Conservation (phyloP, 257 asterid genomes). For the Haberlea rhodopensis region DNA sequence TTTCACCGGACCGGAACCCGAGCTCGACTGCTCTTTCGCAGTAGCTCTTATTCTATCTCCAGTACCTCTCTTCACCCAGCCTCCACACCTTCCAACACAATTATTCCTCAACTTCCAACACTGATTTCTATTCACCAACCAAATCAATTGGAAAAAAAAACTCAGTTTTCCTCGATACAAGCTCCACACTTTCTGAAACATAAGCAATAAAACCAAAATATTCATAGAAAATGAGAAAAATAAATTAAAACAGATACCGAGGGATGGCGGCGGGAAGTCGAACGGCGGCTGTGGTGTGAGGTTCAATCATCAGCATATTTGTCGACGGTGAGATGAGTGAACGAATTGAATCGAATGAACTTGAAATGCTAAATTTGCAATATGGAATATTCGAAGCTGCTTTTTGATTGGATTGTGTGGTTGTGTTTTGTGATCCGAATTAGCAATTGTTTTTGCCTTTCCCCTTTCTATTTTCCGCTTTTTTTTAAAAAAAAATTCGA, state of each 20-base stretch:
- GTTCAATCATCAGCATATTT: slow-evolving; percentile 66
- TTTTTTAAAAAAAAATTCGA: too few species aligned
- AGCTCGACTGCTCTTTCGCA: slow-evolving; percentile 49
- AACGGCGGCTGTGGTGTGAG: slow-evolving; percentile 51
- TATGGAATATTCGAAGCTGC: too few species aligned
- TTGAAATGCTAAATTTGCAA: not conserved
- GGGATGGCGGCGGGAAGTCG: slow-evolving; percentile 45
- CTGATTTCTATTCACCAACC: slow-evolving; percentile 35
- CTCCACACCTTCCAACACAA: slow-evolving; percentile 34
- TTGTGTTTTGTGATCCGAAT: too few species aligned
- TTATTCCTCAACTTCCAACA: slow-evolving; percentile 28
- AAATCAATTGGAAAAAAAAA: slow-evolving; percentile 8
- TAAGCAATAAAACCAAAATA: slow-evolving; percentile 1
- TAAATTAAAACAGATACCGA: too few species aligned
- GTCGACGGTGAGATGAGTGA: slow-evolving; percentile 20
- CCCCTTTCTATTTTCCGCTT: too few species aligned
- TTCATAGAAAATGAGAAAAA: not conserved
- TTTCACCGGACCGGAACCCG: slow-evolving; percentile 70
- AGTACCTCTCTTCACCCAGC: slow-evolving; percentile 28
- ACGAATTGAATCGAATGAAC: not conserved
- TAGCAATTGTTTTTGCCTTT: too few species aligned
- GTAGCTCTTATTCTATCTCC: slow-evolving; percentile 54
- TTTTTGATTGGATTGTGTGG: too few species aligned
- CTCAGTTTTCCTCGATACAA: not conserved
- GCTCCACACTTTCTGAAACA: slow-evolving; percentile 5